Evolutionary conservation across 345 rosid genomes (phyloP).

Genomic region (Hibiscus tridactylites): DNA sequence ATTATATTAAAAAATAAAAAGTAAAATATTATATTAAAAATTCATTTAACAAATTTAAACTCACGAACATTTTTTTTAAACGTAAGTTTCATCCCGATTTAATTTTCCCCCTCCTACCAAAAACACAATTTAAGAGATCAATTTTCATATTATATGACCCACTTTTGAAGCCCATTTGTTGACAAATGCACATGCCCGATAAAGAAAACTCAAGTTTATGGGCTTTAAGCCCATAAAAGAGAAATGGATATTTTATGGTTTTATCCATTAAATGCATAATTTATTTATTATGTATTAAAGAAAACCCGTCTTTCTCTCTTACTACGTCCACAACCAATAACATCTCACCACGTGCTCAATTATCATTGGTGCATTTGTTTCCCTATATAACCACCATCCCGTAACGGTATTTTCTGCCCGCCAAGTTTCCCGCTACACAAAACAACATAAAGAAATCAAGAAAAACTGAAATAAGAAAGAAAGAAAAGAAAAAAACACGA

Average conservation of each 20-base stretch:
- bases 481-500: no score
- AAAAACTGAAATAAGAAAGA: background rate
- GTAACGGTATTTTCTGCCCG: conserved; percentile 12
- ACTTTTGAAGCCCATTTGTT: no score
- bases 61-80: no score
- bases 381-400: background rate
- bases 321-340: conserved; percentile 2
- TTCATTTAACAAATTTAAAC: no score
- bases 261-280: background rate
- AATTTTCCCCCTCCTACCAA: background rate
- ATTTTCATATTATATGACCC: background rate
- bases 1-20: no score
- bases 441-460: background rate
- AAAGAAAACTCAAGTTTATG: background rate
- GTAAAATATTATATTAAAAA: no score
- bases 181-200: background rate
- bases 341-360: background rate
- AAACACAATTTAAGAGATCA: background rate
- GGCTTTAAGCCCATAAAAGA: background rate
- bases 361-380: background rate
- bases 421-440: conserved; percentile 14
- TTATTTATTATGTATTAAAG: background rate
- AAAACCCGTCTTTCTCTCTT: conserved; percentile 1
- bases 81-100: no score
- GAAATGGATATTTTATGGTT: background rate